These are phyloP conservation scores for Lactarius indigo DNA, from an alignment of 768 basidiomycete genomes.

Conservation along the genomic window DNA sequence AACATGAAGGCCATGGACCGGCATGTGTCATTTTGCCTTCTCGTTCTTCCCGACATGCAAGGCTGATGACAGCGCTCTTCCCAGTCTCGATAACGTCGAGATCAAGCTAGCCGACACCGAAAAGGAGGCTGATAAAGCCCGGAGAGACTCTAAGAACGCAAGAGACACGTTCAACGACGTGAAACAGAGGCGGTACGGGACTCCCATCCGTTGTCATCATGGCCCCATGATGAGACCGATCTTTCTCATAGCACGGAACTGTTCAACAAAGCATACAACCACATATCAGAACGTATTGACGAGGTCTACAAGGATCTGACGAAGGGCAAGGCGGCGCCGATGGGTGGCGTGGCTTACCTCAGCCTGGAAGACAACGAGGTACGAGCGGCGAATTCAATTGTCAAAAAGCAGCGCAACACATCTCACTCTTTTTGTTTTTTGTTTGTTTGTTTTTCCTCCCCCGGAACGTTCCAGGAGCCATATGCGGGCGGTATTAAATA, in stretches of 20 bases:
- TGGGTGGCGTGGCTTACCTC: constrained; percentile 96
- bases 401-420: not conserved
- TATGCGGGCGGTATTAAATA: constrained; percentile 92
- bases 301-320: constrained; percentile 97
- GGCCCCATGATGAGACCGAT: not conserved
- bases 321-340: constrained; percentile 88
- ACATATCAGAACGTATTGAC: constrained; percentile 93
- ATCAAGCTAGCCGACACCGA: constrained; percentile 84
- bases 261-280: constrained; percentile 94
- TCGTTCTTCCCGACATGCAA: not conserved
- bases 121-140: constrained; percentile 86
- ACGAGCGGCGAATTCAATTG: constrained; percentile 23
- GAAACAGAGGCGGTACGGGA: constrained; percentile 67
- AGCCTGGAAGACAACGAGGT: constrained; percentile 96
- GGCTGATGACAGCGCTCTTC: not conserved
- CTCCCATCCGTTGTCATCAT: not conserved
- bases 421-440: not conserved
- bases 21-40: constrained; percentile 38
- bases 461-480: constrained; percentile 55
- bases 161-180: constrained; percentile 89
- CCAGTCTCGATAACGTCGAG: constrained; percentile 82
- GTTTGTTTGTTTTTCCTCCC: not conserved
- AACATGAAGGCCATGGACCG: constrained; percentile 96
- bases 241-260: constrained; percentile 55
- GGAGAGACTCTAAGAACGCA: constrained; percentile 86